Evolutionary conservation across 2,329 filamentous ascomycete species (phyloP).

Genomic region (Sporothrix schenckii): DNA sequence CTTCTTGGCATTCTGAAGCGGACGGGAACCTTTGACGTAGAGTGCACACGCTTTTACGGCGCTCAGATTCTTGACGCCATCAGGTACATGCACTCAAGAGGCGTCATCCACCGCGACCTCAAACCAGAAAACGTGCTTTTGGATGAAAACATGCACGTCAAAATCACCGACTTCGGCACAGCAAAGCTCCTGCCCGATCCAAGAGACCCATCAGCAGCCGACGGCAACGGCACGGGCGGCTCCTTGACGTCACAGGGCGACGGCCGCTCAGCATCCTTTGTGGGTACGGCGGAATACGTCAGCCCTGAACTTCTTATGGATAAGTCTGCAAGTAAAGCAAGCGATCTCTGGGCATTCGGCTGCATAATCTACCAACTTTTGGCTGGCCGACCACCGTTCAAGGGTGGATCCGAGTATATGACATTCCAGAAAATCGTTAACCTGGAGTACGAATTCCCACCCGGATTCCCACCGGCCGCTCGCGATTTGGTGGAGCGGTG

Average conservation of each 20-base stretch:
- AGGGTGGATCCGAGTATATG: conserved; percentile 90
- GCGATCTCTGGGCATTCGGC: conserved; percentile 96
- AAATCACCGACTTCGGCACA: conserved; percentile 98
- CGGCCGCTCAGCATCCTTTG: conserved; percentile 86
- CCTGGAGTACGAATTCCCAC: conserved; percentile 90
- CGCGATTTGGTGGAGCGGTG: conserved; percentile 88
- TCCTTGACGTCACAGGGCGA: conserved; percentile 51
- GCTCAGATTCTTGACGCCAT: conserved; percentile 96
- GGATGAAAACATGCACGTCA: conserved; percentile 95
- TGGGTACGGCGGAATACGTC: conserved; percentile 97
- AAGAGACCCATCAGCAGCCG: conserved; percentile 51
- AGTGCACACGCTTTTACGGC: conserved; percentile 91
- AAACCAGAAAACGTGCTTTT: conserved; percentile 97
- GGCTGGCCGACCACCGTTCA: conserved; percentile 95
- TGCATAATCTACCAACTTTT: conserved; percentile 97
- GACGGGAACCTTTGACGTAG: conserved; percentile 89
- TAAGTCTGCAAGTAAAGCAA: conserved; percentile 96
- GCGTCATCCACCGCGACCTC: conserved; percentile 93
- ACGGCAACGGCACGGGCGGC: conserved; percentile 38
- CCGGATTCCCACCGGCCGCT: conserved; percentile 82
- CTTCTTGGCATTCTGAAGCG: conserved; percentile 91
- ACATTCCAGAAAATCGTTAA: conserved; percentile 98
- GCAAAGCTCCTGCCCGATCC: conserved; percentile 82
- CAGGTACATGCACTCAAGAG: conserved; percentile 95
- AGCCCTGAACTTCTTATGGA: conserved; percentile 96